Percentiles rank a stretch among this genome's conserved stretches.
These are phyloP conservation scores for Eudorina sp. DNA, from an alignment of 139 green algal species.

Conservation along the genomic window DNA sequence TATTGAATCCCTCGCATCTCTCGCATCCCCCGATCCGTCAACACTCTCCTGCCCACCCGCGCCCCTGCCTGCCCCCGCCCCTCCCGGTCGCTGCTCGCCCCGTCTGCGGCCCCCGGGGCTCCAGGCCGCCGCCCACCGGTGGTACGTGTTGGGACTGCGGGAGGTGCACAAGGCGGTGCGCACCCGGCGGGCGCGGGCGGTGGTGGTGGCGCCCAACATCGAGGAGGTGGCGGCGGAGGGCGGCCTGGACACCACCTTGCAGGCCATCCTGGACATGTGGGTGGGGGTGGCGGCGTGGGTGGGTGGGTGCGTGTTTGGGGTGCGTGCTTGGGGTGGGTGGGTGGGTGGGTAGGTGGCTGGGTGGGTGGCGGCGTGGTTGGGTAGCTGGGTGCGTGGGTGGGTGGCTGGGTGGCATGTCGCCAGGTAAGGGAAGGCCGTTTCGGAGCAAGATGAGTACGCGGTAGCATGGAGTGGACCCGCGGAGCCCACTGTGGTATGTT, in stretches of 20 bases:
- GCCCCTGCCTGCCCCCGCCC: neutral
- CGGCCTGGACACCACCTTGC: conserved; percentile 71
- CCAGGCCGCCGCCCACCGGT: conserved; percentile 53
- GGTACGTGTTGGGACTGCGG: conserved; percentile 72
- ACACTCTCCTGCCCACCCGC: neutral
- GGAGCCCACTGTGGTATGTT: too few species aligned
- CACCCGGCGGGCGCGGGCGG: conserved; percentile 49
- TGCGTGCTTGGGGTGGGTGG: neutral
- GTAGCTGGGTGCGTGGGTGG: neutral
- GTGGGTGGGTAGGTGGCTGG: neutral
- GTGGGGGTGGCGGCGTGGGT: neutral
- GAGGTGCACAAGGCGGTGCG: conserved; percentile 86
- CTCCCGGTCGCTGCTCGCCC: too few species aligned
- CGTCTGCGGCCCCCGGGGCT: neutral
- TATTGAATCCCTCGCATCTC: too few species aligned
- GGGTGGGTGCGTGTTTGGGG: too few species aligned
- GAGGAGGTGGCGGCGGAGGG: conserved; percentile 69
- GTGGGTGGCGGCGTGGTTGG: neutral
- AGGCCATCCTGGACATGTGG: conserved; percentile 71
- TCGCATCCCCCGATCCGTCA: too few species aligned
- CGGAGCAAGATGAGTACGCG: neutral
- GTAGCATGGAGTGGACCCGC: neutral
- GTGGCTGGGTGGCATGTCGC: neutral
- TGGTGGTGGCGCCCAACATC: conserved; percentile 89
- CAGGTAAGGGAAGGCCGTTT: neutral